phyloP scores from a whole-genome alignment of 306 rosid species.

The Trifolium pratense region DNA sequence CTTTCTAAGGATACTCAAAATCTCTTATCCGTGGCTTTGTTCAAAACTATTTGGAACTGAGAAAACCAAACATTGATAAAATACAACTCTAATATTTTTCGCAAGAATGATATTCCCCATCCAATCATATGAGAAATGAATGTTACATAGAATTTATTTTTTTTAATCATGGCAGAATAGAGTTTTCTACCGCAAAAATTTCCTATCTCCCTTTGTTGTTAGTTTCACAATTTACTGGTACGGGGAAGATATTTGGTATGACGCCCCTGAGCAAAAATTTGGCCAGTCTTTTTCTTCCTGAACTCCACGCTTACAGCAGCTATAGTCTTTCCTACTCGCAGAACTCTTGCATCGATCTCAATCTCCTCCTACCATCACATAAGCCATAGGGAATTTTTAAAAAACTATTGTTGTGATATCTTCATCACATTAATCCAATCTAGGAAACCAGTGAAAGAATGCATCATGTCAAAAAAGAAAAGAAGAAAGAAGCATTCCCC shows the following conservation, averaged over 20 bases:
- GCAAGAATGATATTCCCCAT: neutral
- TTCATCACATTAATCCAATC: neutral
- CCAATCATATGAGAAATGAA: neutral
- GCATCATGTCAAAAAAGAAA: no score
- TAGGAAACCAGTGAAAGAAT: no score
- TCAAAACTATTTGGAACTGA: neutral
- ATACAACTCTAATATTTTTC: neutral
- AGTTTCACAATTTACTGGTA: conserved; percentile 56
- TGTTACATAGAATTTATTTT: neutral
- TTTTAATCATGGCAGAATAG: neutral
- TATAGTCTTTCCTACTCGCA: conserved; percentile 71
- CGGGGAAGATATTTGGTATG: conserved; percentile 71
- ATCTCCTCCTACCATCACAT: conserved; percentile 62
- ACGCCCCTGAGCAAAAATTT: conserved; percentile 83
- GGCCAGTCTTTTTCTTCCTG: conserved; percentile 69
- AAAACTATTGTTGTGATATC: neutral
- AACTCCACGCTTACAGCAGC: conserved; percentile 74
- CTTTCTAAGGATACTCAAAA: neutral
- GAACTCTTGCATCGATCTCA: conserved; percentile 64
- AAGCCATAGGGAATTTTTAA: neutral
- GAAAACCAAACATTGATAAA: neutral
- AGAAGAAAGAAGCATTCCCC: no score
- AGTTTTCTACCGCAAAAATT: neutral
- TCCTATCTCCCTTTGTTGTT: neutral
- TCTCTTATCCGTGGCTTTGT: neutral